phyloP scores from a whole-genome alignment of 108 stramenopile species.

The Schizochytrium sp. region DNA sequence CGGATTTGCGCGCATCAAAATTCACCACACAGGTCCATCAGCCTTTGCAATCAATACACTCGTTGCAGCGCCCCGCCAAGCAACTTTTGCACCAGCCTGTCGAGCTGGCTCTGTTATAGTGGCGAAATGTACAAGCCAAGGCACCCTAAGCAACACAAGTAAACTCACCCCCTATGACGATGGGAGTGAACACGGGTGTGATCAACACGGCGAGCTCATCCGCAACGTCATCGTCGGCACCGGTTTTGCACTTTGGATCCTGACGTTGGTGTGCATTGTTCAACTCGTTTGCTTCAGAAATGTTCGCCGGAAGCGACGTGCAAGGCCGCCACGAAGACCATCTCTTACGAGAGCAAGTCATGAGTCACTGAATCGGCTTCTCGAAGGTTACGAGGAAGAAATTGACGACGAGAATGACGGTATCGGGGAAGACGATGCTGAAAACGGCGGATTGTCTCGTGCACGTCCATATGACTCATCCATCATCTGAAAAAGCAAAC shows the following conservation, averaged over 20 bases:
- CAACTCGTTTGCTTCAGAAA: background rate
- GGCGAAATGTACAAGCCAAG: background rate
- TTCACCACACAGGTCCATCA: background rate
- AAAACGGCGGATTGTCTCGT: background rate
- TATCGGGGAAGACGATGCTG: background rate
- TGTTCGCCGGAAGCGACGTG: background rate
- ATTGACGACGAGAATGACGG: background rate
- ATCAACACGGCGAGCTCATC: background rate
- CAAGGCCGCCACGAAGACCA: background rate
- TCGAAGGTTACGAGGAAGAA: background rate
- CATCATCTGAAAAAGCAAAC: background rate
- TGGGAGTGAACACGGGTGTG: background rate
- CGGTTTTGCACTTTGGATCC: background rate
- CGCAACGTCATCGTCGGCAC: background rate
- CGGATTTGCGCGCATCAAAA: background rate
- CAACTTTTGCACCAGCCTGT: background rate
- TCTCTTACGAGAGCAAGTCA: background rate
- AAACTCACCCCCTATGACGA: background rate
- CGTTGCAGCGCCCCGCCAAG: background rate
- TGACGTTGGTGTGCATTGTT: background rate
- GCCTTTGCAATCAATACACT: background rate
- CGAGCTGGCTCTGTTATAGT: background rate
- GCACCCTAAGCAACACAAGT: background rate
- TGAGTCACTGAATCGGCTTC: background rate
- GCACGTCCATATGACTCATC: background rate